phyloP scores from a whole-genome alignment of 345 rosid species.

The Viola odorata region DNA sequence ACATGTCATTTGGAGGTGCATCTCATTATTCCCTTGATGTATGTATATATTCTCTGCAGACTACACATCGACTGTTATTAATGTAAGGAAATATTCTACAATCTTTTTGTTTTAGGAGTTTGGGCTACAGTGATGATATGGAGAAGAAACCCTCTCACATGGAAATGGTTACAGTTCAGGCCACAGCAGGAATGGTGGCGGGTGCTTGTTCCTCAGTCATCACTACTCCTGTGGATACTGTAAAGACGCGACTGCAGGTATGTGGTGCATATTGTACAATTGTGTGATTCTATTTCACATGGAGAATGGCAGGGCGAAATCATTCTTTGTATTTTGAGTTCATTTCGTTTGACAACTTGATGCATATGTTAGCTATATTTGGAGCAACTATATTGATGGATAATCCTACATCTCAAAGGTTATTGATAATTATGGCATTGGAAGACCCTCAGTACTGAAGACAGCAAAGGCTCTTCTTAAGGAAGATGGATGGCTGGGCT shows the following conservation, averaged over 20 bases:
- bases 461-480: constrained; percentile 40
- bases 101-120: constrained; percentile 30
- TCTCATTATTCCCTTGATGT: background rate
- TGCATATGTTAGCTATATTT: background rate
- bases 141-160: constrained; percentile 51
- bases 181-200: constrained; percentile 50
- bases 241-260: constrained; percentile 68
- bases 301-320: too few relatives aligned
- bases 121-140: constrained; percentile 40
- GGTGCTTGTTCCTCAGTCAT: constrained; percentile 58
- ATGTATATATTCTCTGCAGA: background rate
- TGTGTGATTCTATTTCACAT: background rate
- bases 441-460: constrained; percentile 57
- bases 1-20: constrained; percentile 52
- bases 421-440: constrained; percentile 49
- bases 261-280: background rate
- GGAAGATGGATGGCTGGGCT: constrained; percentile 62
- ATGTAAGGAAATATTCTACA: too few relatives aligned
- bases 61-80: too few relatives aligned
- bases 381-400: background rate
- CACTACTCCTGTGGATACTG: constrained; percentile 59
- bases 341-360: too few relatives aligned
- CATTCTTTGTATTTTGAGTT: too few relatives aligned
- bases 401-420: constrained; percentile 28
- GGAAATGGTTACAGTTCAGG: constrained; percentile 56